phyloP scores from a whole-genome alignment of 768 basidiomycete genomes.

The Lactarius deliciosus region DNA sequence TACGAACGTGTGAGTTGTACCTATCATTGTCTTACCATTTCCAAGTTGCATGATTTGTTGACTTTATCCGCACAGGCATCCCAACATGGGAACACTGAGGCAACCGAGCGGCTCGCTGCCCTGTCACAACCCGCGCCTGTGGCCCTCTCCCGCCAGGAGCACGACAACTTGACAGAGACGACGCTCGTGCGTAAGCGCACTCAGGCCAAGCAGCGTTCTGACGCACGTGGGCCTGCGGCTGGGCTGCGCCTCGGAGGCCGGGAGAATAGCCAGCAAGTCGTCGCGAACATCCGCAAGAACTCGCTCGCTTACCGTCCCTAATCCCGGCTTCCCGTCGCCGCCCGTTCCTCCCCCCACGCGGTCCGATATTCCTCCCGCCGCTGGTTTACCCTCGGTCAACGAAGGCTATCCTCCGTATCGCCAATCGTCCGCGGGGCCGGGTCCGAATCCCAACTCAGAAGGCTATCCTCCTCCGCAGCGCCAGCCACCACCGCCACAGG shows the following conservation, averaged over 20 bases:
- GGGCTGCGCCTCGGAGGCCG: constrained; percentile 26
- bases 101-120: constrained; percentile 67
- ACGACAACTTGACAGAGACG: constrained; percentile 72
- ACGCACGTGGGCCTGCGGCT: constrained; percentile 33
- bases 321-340: neutral
- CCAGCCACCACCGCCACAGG: constrained; percentile 26
- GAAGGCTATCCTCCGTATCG: constrained; percentile 11
- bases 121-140: constrained; percentile 61
- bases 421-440: constrained; percentile 16
- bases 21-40: constrained; percentile 8
- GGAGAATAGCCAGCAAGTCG: constrained; percentile 44
- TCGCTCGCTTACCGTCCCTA: constrained; percentile 38
- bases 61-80: constrained; percentile 51
- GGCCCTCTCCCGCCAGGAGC: constrained; percentile 72
- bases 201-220: constrained; percentile 59
- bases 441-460: constrained; percentile 7
- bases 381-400: constrained; percentile 5
- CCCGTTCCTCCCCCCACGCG: neutral
- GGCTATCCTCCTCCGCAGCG: constrained; percentile 18
- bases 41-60: constrained; percentile 3
- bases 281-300: constrained; percentile 56
- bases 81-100: constrained; percentile 79
- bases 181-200: constrained; percentile 86
- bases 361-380: constrained; percentile 14
- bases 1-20: constrained; percentile 56